Percentiles rank a stretch among this genome's conserved stretches.
phyloP scores from a whole-genome alignment of 164 flowering plant species.

The Annona cherimola region DNA sequence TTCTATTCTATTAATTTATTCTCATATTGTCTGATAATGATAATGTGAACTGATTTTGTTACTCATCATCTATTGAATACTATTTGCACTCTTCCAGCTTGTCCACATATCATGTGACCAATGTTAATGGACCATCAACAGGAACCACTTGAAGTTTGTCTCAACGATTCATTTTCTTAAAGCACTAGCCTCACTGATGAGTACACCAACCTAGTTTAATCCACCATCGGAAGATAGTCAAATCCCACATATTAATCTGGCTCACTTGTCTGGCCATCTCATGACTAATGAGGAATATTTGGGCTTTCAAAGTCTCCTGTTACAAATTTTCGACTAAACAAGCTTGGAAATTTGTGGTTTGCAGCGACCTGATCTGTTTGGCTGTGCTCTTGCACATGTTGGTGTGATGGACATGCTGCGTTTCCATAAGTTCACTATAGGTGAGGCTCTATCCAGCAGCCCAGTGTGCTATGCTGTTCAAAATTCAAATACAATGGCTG shows the following conservation, averaged over 20 bases:
- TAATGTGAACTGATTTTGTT: neutral
- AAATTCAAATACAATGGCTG: neutral
- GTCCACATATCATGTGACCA: neutral
- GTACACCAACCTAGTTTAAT: neutral
- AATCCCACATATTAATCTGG: neutral
- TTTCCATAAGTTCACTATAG: slow-evolving; percentile 95
- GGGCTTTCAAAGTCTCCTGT: neutral
- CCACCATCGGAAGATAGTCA: neutral
- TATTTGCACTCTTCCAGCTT: neutral
- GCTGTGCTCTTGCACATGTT: slow-evolving; percentile 98
- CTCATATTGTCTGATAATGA: neutral
- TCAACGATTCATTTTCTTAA: neutral
- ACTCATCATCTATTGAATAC: neutral
- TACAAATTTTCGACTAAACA: neutral
- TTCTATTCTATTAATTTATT: too few relatives aligned
- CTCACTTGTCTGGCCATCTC: neutral
- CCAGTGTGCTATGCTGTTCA: neutral
- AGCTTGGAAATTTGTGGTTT: slow-evolving; percentile 8
- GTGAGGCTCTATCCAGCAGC: slow-evolving; percentile 32
- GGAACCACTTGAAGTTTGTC: neutral
- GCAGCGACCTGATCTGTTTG: slow-evolving; percentile 98
- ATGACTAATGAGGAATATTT: neutral
- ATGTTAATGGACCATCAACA: neutral
- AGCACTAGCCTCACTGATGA: neutral
- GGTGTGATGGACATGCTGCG: slow-evolving; percentile 99